phyloP scores from a whole-genome alignment of 2,329 filamentous ascomycete genomes.

The Aureobasidium sp. region DNA sequence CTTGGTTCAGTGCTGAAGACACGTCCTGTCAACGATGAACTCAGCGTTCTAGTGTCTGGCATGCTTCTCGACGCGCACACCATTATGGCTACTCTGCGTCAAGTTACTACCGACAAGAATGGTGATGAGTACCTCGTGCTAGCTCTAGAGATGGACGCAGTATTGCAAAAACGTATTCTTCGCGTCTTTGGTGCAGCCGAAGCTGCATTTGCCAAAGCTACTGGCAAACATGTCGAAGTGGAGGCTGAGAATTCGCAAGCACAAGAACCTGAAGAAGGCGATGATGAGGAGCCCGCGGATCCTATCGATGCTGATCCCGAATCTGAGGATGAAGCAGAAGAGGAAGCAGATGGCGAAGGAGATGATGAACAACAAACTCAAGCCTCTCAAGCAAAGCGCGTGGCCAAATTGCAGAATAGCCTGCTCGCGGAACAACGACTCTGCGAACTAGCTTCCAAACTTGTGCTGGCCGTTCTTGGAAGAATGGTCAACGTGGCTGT shows the following conservation, averaged over 20 bases:
- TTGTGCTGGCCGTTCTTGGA: slow-evolving; percentile 72
- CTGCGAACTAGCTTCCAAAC: slow-evolving; percentile 77
- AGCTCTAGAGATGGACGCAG: slow-evolving; percentile 60
- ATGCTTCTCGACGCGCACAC: slow-evolving; percentile 76
- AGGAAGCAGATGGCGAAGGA: slow-evolving; percentile 25
- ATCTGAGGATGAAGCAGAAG: slow-evolving; percentile 41
- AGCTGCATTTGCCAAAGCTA: slow-evolving; percentile 65
- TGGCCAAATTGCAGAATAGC: slow-evolving; percentile 47
- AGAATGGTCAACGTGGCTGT: slow-evolving; percentile 63
- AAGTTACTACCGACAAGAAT: slow-evolving; percentile 28
- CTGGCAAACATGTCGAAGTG: slow-evolving; percentile 36
- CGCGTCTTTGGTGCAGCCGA: slow-evolving; percentile 73
- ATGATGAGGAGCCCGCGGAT: slow-evolving; percentile 65
- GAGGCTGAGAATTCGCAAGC: slow-evolving; percentile 25
- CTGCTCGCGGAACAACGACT: slow-evolving; percentile 77
- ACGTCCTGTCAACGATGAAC: slow-evolving; percentile 52
- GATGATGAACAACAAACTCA: slow-evolving; percentile 30
- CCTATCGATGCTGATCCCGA: slow-evolving; percentile 57
- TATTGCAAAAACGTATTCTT: slow-evolving; percentile 59
- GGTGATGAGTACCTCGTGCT: slow-evolving; percentile 51
- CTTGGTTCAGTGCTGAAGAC: slow-evolving; percentile 45
- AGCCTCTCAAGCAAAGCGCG: slow-evolving; percentile 52
- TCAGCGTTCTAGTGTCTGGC: slow-evolving; percentile 68
- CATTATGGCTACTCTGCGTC: slow-evolving; percentile 62
- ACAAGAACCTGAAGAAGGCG: slow-evolving; percentile 39